Percentiles rank a stretch among this genome's conserved stretches.
These are phyloP conservation scores for Cucurbita maxima DNA, from an alignment of 306 rosid species.

Conservation along the genomic window DNA sequence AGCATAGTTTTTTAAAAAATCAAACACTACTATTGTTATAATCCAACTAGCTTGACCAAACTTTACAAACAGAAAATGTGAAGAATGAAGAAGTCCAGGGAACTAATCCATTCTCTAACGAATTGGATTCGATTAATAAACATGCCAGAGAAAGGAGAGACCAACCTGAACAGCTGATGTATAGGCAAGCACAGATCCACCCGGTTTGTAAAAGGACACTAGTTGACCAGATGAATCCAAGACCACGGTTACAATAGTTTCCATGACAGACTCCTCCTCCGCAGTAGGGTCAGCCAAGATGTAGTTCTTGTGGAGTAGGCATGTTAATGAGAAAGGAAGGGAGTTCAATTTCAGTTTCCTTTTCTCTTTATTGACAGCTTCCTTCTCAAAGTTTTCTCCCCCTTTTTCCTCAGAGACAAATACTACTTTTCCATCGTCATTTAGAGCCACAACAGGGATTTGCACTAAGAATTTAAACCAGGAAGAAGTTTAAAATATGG, in stretches of 20 bases:
- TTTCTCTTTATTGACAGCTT: conserved; percentile 53
- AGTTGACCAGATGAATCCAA: conserved; percentile 63
- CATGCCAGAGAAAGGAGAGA: conserved; percentile 4
- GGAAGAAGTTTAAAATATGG: background rate
- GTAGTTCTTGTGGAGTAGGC: conserved; percentile 68
- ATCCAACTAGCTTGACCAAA: background rate
- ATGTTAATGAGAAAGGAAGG: conserved; percentile 65
- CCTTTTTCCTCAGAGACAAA: conserved; percentile 43
- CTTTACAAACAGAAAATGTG: background rate
- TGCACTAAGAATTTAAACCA: conserved; percentile 36
- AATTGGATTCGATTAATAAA: background rate
- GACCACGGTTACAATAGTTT: conserved; percentile 65
- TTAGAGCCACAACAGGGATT: conserved; percentile 61
- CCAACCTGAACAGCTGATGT: conserved; percentile 67
- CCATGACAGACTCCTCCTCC: conserved; percentile 82
- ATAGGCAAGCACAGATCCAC: conserved; percentile 59
- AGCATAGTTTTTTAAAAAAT: background rate
- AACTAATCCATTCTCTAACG: background rate
- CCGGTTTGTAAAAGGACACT: conserved; percentile 81
- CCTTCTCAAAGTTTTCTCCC: conserved; percentile 30
- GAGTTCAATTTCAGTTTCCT: conserved; percentile 52
- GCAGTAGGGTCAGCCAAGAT: conserved; percentile 78
- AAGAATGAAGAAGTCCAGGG: background rate
- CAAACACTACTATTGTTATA: background rate
- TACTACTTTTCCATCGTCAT: conserved; percentile 63